Evolutionary conservation across 257 asterid species (phyloP), one percentile per base, ranked within the genome.

Genomic region (Solanum clarkiae): DNA sequence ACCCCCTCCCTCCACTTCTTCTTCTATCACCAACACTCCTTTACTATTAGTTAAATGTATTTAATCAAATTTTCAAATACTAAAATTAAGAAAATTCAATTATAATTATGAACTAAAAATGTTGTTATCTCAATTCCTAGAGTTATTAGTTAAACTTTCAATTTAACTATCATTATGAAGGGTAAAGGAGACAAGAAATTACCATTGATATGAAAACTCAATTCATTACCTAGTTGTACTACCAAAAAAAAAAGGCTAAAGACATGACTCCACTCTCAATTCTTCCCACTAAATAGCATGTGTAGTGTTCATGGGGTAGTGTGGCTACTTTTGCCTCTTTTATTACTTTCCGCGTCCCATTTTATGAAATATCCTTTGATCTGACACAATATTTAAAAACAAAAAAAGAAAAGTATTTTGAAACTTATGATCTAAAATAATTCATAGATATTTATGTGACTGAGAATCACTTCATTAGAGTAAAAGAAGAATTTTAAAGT

Each of bases 261-360:
- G 91, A 90, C 84, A 86, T 86, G 92, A 90, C 91, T 86, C 90
- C 94, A 89, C 90, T 81, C 57, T 80, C 79, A 70, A 53, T 45
- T 71, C 44, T 80, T 69, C 80, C 88, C 85, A 79, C 87, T 90
- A 84, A 80, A 80, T 84, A 83, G 74, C 94, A 91, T 91, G 95
- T 91, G 93, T 87, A 89, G 84, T 90, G 86, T 89, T 84, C 69
- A 80, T 84, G 91, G 91, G 51, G 82, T 88, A 63, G 88, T 92
- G 90, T 82, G 85, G 84, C 90, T 91, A 90, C 92, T 90, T 91
- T 89, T 81, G 86, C 91, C 84, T 84, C 84, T 88, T 7, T 7
- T 53, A 0, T 36, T 36, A 36, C 1, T 36, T 5, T 4, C 0
- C 0, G 6, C 42, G 42, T 36, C 40, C 0, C 40, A 36, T 36